These are phyloP conservation scores for Eucalyptus virginea DNA, from an alignment of 345 rosid genomes.

Conservation along the genomic window DNA sequence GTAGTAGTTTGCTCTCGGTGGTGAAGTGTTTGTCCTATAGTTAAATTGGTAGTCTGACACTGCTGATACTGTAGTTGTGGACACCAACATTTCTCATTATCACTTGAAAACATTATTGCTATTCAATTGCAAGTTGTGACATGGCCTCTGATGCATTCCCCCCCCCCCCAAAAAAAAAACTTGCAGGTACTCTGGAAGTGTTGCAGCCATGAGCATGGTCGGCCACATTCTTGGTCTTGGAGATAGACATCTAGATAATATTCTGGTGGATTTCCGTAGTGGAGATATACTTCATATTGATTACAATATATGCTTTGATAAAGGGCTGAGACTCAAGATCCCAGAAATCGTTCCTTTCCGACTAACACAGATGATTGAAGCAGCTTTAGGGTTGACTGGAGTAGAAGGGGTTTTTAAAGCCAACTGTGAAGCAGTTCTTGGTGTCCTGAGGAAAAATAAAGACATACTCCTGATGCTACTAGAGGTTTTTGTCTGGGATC, in stretches of 20 bases:
- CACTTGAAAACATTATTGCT: background rate
- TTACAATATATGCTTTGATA: conserved; percentile 94
- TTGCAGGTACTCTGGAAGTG: conserved; percentile 81
- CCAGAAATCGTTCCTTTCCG: conserved; percentile 96
- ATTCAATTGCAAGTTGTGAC: background rate
- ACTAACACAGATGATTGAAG: conserved; percentile 81
- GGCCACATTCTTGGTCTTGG: conserved; percentile 93
- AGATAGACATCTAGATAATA: conserved; percentile 91
- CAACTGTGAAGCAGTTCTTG: conserved; percentile 76
- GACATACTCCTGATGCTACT: conserved; percentile 74
- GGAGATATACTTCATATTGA: conserved; percentile 96
- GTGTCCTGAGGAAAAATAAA: conserved; percentile 72
- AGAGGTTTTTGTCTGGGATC: conserved; percentile 95
- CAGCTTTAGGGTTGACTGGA: conserved; percentile 82
- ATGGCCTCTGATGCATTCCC: background rate
- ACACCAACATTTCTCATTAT: background rate
- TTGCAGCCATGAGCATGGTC: conserved; percentile 96
- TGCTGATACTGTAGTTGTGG: background rate
- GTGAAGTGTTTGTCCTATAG: background rate
- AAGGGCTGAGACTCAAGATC: conserved; percentile 78
- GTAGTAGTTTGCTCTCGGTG: background rate
- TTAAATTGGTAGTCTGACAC: background rate
- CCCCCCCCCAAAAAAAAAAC: background rate
- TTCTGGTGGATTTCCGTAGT: conserved; percentile 79
- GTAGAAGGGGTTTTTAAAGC: conserved; percentile 74